These are phyloP conservation scores for Rhododendron williamsianum DNA, from an alignment of 148 eudicot genomes.

Conservation along the genomic window DNA sequence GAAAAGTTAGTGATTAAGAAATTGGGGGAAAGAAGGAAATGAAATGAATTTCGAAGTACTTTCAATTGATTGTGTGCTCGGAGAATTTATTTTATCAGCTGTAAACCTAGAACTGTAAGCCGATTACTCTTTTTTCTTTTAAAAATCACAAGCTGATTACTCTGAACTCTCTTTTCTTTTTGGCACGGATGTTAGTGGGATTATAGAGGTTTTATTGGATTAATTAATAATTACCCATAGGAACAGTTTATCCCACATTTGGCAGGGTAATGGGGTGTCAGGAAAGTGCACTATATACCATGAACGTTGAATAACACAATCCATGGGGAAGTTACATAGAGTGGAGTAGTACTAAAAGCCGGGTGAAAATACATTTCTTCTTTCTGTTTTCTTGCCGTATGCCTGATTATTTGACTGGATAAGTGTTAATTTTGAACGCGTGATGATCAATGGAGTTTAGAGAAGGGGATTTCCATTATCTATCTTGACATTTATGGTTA, in stretches of 20 bases:
- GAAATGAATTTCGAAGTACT: not conserved
- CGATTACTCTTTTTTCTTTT: not conserved
- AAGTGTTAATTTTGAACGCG: not conserved
- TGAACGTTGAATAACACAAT: not conserved
- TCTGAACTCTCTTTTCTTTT: not conserved
- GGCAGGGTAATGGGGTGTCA: not conserved
- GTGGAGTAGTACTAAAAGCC: not conserved
- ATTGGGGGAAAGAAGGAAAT: not conserved
- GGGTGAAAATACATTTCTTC: not conserved
- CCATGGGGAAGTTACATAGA: not conserved
- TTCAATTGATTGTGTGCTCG: not conserved
- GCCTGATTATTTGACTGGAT: not conserved
- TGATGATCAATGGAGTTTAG: not conserved
- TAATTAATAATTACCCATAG: not conserved
- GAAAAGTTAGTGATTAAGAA: not conserved
- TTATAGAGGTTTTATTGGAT: not conserved
- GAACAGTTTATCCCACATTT: not conserved
- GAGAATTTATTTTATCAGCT: not conserved
- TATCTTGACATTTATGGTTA: not conserved
- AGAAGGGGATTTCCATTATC: not conserved
- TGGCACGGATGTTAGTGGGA: not conserved
- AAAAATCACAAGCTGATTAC: not conserved
- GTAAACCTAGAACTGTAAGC: not conserved
- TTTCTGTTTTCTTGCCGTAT: not conserved
- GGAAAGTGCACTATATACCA: not conserved